Evolutionary conservation across 2,329 filamentous ascomycete genomes (phyloP), one percentile per base, ranked within the genome.

Genomic region (Daldinia eschscholtzii): DNA sequence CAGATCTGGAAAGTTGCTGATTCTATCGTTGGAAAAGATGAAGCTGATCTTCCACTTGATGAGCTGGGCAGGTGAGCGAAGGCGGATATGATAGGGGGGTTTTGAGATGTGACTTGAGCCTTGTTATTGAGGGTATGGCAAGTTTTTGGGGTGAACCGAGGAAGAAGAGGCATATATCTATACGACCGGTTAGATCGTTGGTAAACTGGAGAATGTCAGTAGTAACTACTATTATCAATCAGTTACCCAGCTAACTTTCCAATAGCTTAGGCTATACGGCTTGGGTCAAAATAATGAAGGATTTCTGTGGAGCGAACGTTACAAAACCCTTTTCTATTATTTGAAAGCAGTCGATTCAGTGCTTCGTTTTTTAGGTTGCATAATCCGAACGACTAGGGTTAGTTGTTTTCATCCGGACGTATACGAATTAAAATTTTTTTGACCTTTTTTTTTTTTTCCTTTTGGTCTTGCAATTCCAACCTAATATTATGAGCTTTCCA

Each of bases 1-100:
- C 96, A 99, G 81, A 93, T 98, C 74, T 98, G 93, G 93, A 94
- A 93, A 81, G 92, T 94, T 23, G 90, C 92, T 3, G 91, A 93
- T 76, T 89, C 92, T 1, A 94, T 96, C 78, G 92, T 95, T 39
- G 91, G 90, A 71, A 91, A 90, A 74, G 92, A 94, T 76, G 85
- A 92, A 70, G 88, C 89, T 42, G 92, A 94, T 75, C 85, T 94
- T 75, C 89, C 91, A 12, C 87, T 92, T 69, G 90, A 93, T 76
- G 93, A 95, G 81, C 83, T 96, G 78, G 92, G 93, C 80, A 85
- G 84, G 78, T 89, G 23, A 85, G 70, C 61, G 61, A 62, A 62
- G 44, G 13, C 23, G 13, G 44, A 26, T 48, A 12, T 48, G 44
- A 28, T 28, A 3, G 26, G 26, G 13, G 28, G 13, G 23, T 12